A percentile compares a stretch with the other conserved stretches of the same genome.
Evolutionary conservation across 2,329 filamentous ascomycete species (phyloP).

Genomic region (Cordyceps militaris): DNA sequence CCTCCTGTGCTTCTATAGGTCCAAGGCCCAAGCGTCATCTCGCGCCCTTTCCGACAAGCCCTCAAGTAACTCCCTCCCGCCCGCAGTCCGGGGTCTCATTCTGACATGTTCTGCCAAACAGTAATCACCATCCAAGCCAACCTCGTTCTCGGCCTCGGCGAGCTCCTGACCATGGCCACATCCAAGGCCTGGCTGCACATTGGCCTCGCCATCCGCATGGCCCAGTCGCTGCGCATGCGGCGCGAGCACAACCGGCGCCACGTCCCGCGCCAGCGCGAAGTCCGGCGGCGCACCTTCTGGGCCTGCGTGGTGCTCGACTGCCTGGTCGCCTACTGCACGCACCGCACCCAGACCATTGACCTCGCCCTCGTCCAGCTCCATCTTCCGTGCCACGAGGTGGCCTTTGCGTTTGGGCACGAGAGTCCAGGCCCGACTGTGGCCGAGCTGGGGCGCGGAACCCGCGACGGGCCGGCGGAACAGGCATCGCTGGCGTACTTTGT

Average conservation of each 20-base stretch:
- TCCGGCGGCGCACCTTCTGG: background rate
- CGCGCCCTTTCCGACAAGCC: background rate
- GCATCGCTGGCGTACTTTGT: background rate
- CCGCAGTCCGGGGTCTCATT: too few relatives aligned
- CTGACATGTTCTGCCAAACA: background rate
- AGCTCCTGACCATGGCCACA: slow-evolving; percentile 2
- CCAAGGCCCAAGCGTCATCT: background rate
- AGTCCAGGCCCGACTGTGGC: background rate
- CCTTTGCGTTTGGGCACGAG: slow-evolving; percentile 5
- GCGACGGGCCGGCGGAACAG: background rate
- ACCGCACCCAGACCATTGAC: slow-evolving; percentile 1
- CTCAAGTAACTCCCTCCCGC: background rate
- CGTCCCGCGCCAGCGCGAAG: background rate
- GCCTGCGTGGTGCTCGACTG: background rate
- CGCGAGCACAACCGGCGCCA: background rate
- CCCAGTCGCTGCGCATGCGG: background rate
- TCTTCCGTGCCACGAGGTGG: slow-evolving; percentile 2
- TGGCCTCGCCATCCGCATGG: slow-evolving; percentile 1
- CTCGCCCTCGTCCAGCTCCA: background rate
- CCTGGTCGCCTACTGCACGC: slow-evolving; percentile 1
- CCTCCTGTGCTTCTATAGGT: background rate
- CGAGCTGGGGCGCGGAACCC: background rate
- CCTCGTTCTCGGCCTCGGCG: background rate
- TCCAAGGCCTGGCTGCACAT: slow-evolving; percentile 7
- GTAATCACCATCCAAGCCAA: slow-evolving; percentile 1